Evolutionary conservation across 2,329 filamentous ascomycete species (phyloP), one percentile per base, ranked within the genome.

Genomic region (Aspergillus tubingensis): DNA sequence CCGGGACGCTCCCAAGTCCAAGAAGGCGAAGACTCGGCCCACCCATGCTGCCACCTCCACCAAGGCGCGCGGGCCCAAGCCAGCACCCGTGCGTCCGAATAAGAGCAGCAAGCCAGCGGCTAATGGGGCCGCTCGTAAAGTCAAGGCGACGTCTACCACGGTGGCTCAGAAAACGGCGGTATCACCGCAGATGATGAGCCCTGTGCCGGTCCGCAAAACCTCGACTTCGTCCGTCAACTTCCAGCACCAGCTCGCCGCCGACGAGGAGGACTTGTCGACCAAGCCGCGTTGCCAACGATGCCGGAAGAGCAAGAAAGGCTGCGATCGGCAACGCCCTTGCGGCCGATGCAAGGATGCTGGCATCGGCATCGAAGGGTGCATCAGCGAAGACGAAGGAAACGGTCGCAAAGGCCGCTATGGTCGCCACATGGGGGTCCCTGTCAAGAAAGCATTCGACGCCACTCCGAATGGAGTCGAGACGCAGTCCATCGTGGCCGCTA

Each of bases 271-370:
- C 59, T 81, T 98, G 19, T 97, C 94, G 0, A 93, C 90, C 67
- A 97, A 98, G 80, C 95, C 95, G 59, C 92, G 95, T 64, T 99
- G 95, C 82, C 95, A 99, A 77, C 90, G 95, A 60, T 99, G 95
- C 83, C 90, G 95, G 71, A 99, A 99, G 86, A 98, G 94, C 81
- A 99, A 99, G 84, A 99, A 99, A 80, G 95, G 95, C 11, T 99
- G 95, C 74, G 95, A 99, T 80, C 89, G 95, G 60, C 95, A 98
- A 79, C 89, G 95, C 41, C 95, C 95, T 27, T 99, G 95, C 73
- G 91, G 92, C 58, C 88, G 95, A 65, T 99, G 95, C 86, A 92
- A 92, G 76, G 95, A 99, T 79, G 95, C 95, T 47, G 95, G 95
- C 19, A 91, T 99, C 69, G 90, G 91, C 59, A 88, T 92, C 61